Conservation (phyloP, 441 rosid species). For the Viola pubescens region DNA sequence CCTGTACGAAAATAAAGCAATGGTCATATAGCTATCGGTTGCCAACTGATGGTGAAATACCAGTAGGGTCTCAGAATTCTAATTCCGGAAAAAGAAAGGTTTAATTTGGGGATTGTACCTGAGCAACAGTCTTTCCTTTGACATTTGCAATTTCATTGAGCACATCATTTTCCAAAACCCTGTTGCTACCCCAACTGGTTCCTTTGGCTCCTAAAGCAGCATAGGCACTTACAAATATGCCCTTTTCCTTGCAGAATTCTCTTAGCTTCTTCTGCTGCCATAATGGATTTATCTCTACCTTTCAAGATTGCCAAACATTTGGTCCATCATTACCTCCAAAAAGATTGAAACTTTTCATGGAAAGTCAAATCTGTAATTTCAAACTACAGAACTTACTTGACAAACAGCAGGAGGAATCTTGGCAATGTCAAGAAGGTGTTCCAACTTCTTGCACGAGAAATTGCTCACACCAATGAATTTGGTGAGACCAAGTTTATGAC, state of each 20-base stretch:
- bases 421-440: constrained; percentile 16
- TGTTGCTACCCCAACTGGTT: neutral
- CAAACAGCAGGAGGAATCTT: constrained; percentile 23
- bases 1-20: neutral
- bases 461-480: constrained; percentile 34
- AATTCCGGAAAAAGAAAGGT: neutral
- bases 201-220: neutral
- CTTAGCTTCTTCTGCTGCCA: neutral
- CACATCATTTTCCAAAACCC: neutral
- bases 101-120: neutral
- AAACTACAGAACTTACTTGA: constrained; percentile 19
- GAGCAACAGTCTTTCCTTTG: neutral
- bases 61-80: neutral
- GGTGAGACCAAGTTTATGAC: constrained; percentile 26
- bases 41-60: neutral
- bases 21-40: neutral
- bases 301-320: neutral
- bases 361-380: neutral
- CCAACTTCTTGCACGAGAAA: constrained; percentile 28
- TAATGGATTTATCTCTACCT: neutral
- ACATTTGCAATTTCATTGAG: neutral
- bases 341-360: neutral
- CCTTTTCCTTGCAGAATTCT: neutral
- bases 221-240: neutral
- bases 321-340: neutral